A percentile compares a stretch with the other conserved stretches of the same genome.
phyloP scores from a whole-genome alignment of 2,329 filamentous ascomycete genomes.

The Epicoccum sorghinum region DNA sequence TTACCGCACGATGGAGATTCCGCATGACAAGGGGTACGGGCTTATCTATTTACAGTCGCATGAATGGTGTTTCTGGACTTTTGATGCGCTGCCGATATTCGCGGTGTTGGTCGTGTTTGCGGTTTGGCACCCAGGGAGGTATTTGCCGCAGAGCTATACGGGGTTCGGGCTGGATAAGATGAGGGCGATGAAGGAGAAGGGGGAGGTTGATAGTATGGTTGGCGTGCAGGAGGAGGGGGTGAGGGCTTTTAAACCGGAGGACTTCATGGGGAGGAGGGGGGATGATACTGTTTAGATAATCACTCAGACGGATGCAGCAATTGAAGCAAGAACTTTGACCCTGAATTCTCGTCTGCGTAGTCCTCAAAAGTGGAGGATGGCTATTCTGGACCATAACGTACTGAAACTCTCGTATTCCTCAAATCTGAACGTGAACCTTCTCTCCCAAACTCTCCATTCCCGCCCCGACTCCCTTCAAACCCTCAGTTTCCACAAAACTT shows the following conservation, averaged over 20 bases:
- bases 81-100: conserved; percentile 58
- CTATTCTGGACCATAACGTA: too few species aligned
- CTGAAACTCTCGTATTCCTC: too few species aligned
- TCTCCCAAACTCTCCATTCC: too few species aligned
- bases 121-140: conserved; percentile 55
- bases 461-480: too few species aligned
- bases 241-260: conserved; percentile 31
- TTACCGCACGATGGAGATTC: conserved; percentile 61
- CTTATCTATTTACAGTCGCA: conserved; percentile 57
- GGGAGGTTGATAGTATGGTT: conserved; percentile 32
- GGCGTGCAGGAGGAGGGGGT: conserved; percentile 17
- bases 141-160: conserved; percentile 42
- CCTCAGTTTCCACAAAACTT: too few species aligned
- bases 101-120: conserved; percentile 57
- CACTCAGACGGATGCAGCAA: too few species aligned
- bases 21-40: conserved; percentile 52
- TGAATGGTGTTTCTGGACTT: conserved; percentile 61
- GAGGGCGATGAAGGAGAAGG: conserved; percentile 41
- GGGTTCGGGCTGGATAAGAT: conserved; percentile 36
- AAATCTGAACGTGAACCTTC: too few species aligned
- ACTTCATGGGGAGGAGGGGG: conserved; percentile 18
- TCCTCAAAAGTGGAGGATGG: too few species aligned
- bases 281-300: too few species aligned
- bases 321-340: too few species aligned
- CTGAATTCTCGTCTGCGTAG: too few species aligned